phyloP scores from a whole-genome alignment of 176 grass and related monocot species.

The Raddia distichophylla region DNA sequence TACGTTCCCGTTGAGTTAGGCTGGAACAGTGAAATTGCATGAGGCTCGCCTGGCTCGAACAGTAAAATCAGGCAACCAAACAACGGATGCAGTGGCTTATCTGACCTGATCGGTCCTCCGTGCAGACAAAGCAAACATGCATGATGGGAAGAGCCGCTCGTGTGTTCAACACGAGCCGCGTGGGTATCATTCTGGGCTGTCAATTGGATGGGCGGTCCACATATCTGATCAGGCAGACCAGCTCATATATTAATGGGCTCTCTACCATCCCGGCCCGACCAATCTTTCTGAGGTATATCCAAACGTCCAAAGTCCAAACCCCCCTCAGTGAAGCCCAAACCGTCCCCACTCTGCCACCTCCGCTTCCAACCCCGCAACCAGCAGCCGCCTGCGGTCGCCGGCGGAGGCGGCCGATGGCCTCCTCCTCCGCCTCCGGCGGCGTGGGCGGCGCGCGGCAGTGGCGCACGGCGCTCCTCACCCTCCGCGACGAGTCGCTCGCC shows the following conservation, averaged over 20 bases:
- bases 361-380: slow-evolving; percentile 11
- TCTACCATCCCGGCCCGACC: neutral
- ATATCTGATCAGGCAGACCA: neutral
- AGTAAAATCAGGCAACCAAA: no score
- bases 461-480: slow-evolving; percentile 83
- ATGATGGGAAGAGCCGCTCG: no score
- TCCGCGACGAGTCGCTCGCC: slow-evolving; percentile 83
- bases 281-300: neutral
- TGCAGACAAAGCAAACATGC: no score
- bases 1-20: no score
- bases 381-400: slow-evolving; percentile 11
- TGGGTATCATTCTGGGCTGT: no score
- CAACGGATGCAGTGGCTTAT: no score
- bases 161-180: no score
- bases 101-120: no score
- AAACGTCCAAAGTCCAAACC: neutral
- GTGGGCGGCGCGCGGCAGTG: slow-evolving; percentile 54
- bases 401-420: slow-evolving; percentile 33
- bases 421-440: slow-evolving; percentile 34
- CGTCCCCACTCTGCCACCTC: neutral
- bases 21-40: no score
- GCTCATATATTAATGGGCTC: neutral
- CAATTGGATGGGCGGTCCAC: no score
- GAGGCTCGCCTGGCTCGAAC: no score
- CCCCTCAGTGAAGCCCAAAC: slow-evolving; percentile 1